Percentiles rank a stretch among this genome's conserved stretches.
phyloP scores from a whole-genome alignment of 257 asterid species.

The Solanum neorickii region DNA sequence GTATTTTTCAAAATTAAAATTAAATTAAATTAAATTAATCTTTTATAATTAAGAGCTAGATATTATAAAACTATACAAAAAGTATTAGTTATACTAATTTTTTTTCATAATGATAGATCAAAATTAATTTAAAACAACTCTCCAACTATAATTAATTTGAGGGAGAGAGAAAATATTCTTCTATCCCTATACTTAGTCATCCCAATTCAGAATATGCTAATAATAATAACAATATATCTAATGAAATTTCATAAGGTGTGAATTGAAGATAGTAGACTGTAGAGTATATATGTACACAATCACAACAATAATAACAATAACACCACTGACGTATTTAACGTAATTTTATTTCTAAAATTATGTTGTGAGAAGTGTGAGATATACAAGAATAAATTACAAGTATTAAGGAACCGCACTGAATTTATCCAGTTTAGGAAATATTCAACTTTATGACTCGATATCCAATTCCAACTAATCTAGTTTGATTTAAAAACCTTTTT shows the following conservation, averaged over 20 bases:
- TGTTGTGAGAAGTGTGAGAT: too few species aligned
- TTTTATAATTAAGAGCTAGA: too few species aligned
- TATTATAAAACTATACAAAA: too few species aligned
- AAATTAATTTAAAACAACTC: background rate
- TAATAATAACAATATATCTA: too few species aligned
- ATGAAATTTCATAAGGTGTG: rapidly evolving
- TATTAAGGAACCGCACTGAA: background rate
- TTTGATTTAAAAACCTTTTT: rapidly evolving
- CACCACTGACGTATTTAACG: too few species aligned
- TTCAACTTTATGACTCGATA: background rate
- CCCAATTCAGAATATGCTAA: rapidly evolving
- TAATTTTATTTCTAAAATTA: too few species aligned
- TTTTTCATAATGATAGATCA: background rate
- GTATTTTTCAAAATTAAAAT: too few species aligned
- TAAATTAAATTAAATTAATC: too few species aligned
- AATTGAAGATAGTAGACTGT: rapidly evolving
- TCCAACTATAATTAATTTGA: background rate
- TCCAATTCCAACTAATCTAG: background rate
- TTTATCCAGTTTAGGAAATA: background rate
- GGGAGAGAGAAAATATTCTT: background rate
- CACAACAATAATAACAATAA: too few species aligned
- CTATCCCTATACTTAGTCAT: background rate
- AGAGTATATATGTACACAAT: too few species aligned
- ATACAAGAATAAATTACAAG: too few species aligned
- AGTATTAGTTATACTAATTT: background rate